Base-by-base conservation (phyloP, 805 yeast species). In the Saccharomycopsis oosterbeekiorum region DNA sequence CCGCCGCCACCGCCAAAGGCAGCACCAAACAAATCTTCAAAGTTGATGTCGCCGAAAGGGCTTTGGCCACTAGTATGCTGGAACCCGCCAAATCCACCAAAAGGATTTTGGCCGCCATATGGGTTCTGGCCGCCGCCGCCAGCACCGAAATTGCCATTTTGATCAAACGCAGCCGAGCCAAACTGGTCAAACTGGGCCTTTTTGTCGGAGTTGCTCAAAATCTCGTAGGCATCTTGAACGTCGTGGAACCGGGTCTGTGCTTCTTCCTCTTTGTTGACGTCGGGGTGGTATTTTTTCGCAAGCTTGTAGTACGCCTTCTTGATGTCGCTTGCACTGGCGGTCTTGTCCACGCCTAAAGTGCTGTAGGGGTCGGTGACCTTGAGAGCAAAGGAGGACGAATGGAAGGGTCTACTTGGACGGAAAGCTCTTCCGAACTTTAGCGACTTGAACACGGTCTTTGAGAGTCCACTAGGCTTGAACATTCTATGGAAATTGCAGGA, bases 231-330 rank as follows among this genome's bases (percentile, higher is more conserved):
- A 65, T 88, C 94, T 70, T 93, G 98, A 66, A 94, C 82, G 68
- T 88, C 89, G 70, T 94, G 98, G 76, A 94, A 94, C 72, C 84
- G 84, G 70, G 84, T 83, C 68, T 93, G 96, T 0, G 98, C 94
- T 19, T 82, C 93, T 29, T 83, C 81, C 65, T 89, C 97, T 73
- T 93, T 94, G 73, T 93, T 94, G 55, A 94, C 89, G 76, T 94
- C 99, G 0, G 99, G 99, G 73, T 94, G 99, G 73, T 78, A 91
- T 72, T 93, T 82, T 73, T 94, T 94, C 15, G 97, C 99, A 65
- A 94, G 77, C 69, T 90, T 86, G 72, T 91, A 91, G 75, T 94
- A 94, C 1, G 97, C 93, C 73, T 92, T 92, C 74, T 94, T 94
- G 74, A 94, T 94, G 21, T 91, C 96, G n/a, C 89, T 80, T 8